Percentiles rank a stretch among this genome's conserved stretches.
Evolutionary conservation across 2,329 filamentous ascomycete species (phyloP).

Genomic region (Cytospora piceae): DNA sequence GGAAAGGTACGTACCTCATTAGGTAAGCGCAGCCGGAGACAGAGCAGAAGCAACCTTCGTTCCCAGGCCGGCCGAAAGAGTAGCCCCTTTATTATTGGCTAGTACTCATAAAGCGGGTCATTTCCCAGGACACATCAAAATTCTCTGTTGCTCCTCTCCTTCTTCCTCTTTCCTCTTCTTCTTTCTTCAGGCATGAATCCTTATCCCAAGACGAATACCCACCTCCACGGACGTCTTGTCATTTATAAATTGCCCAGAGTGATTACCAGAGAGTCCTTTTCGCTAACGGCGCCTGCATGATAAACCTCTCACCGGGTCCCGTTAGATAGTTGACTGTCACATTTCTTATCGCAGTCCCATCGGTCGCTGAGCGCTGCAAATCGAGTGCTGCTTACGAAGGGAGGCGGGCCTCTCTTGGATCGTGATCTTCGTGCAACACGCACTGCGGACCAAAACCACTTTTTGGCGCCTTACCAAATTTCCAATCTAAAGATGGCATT

Average conservation of each 20-base stretch:
- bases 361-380: slow-evolving; percentile 9
- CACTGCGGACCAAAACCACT: not conserved
- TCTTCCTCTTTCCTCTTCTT: slow-evolving; percentile 40
- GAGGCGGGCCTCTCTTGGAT: not conserved
- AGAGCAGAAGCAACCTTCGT: not conserved
- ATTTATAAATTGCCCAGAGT: slow-evolving; percentile 88
- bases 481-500: slow-evolving; percentile 6
- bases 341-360: slow-evolving; percentile 45
- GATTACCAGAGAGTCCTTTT: slow-evolving; percentile 76
- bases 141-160: slow-evolving; percentile 33
- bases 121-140: slow-evolving; percentile 20
- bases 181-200: slow-evolving; percentile 70
- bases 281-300: slow-evolving; percentile 90
- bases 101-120: not conserved
- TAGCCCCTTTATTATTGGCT: slow-evolving; percentile 3
- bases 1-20: slow-evolving; percentile 25
- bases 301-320: slow-evolving; percentile 69
- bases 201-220: slow-evolving; percentile 84
- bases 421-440: slow-evolving; percentile 16
- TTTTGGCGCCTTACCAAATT: slow-evolving; percentile 5
- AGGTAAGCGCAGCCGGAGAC: not conserved
- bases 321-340: slow-evolving; percentile 98
- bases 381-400: slow-evolving; percentile 11
- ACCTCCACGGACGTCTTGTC: slow-evolving; percentile 79
- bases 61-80: not conserved